Percentiles rank a stretch among this genome's conserved stretches.
Evolutionary conservation across 331 rosid genomes (phyloP).

Genomic region (Spiraea crenata): DNA sequence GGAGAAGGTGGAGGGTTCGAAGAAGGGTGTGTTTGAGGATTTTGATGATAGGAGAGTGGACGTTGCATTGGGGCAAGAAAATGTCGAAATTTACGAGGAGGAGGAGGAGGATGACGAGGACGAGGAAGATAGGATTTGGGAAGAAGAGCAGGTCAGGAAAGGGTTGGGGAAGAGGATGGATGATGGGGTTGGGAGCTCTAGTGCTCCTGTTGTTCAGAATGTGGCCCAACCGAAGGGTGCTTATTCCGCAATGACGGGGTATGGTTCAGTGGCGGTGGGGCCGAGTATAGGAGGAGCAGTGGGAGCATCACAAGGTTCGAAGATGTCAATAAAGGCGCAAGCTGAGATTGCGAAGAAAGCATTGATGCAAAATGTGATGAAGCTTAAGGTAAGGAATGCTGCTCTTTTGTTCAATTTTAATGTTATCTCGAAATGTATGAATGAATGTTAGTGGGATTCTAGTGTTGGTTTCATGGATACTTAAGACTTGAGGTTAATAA

Average conservation of each 20-base stretch:
- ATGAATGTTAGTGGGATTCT: not conserved
- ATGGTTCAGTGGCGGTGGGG: conserved; percentile 33
- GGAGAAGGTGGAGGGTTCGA: conserved; percentile 57
- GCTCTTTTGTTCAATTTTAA: not conserved
- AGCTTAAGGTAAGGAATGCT: conserved; percentile 62
- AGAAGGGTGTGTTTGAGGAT: conserved; percentile 90
- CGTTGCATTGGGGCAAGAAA: conserved; percentile 34
- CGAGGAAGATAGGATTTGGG: conserved; percentile 93
- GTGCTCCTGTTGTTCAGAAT: conserved; percentile 52
- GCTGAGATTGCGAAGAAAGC: conserved; percentile 68
- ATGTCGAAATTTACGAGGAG: conserved; percentile 5
- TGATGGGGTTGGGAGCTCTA: conserved; percentile 55
- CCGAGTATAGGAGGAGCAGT: conserved; percentile 62
- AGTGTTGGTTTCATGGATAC: not conserved
- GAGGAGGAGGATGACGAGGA: conserved; percentile 71
- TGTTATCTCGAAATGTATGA: not conserved
- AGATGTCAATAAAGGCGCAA: conserved; percentile 64
- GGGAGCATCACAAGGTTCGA: conserved; percentile 44
- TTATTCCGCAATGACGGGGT: conserved; percentile 42
- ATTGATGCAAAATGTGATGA: conserved; percentile 56
- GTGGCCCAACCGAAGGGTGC: conserved; percentile 47
- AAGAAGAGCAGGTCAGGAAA: conserved; percentile 90
- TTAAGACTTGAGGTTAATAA: not conserved
- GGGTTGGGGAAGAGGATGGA: conserved; percentile 95
- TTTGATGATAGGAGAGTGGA: conserved; percentile 52